phyloP scores from a whole-genome alignment of 2,329 filamentous ascomycete species.

The Zarea fungicola region DNA sequence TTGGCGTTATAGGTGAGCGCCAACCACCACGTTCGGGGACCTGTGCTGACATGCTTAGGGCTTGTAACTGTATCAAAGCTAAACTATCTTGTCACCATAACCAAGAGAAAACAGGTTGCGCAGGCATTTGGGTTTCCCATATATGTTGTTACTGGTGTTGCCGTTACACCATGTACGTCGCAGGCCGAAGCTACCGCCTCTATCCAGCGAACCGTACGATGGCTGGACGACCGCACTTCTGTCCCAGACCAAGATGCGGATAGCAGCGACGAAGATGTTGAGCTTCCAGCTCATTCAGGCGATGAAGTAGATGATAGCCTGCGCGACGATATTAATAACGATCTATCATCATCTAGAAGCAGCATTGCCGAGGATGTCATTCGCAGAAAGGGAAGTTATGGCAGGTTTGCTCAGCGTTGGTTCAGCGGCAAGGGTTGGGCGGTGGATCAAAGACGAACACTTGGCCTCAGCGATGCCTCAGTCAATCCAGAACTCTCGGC shows the following conservation, averaged over 20 bases:
- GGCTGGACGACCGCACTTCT: slow-evolving; percentile 34
- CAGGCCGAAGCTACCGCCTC: slow-evolving; percentile 68
- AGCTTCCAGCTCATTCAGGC: slow-evolving; percentile 26
- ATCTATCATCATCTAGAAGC: slow-evolving; percentile 36
- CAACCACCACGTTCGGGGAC: neutral
- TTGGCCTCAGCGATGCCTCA: slow-evolving; percentile 56
- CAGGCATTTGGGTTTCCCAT: slow-evolving; percentile 76
- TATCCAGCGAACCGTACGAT: slow-evolving; percentile 54
- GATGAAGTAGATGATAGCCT: slow-evolving; percentile 42
- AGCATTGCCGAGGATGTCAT: slow-evolving; percentile 89
- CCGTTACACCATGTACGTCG: slow-evolving; percentile 81
- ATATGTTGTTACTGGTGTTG: slow-evolving; percentile 83
- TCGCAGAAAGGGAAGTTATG: slow-evolving; percentile 74
- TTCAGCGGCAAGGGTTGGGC: slow-evolving; percentile 83
- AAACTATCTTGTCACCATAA: slow-evolving; percentile 83
- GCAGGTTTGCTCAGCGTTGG: slow-evolving; percentile 85
- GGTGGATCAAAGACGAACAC: slow-evolving; percentile 60
- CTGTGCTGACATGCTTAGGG: slow-evolving; percentile 46
- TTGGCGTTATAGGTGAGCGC: slow-evolving; percentile 51
- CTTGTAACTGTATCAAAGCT: slow-evolving; percentile 75
- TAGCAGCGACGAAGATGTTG: slow-evolving; percentile 43
- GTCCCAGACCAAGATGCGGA: slow-evolving; percentile 37
- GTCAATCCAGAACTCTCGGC: slow-evolving; percentile 15
- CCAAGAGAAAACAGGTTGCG: slow-evolving; percentile 80
- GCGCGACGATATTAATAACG: slow-evolving; percentile 28